Percentiles rank a stretch among this genome's conserved stretches.
Conservation (phyloP, 305 asterid genomes). For the Fraxinus greggii region DNA sequence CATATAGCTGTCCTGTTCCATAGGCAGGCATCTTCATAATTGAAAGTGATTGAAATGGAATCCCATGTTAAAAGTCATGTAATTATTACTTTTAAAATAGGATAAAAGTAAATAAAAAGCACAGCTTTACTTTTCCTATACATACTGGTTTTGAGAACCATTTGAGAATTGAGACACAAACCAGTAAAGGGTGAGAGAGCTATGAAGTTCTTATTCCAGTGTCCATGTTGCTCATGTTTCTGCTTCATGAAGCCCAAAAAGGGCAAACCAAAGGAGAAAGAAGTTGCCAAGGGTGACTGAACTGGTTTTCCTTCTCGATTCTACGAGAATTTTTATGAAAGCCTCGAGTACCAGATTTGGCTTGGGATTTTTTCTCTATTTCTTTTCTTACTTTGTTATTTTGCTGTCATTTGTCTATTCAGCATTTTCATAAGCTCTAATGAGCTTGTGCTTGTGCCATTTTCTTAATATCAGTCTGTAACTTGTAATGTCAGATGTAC, state of each 20-base stretch:
- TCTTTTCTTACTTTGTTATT: background rate
- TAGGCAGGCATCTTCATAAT: background rate
- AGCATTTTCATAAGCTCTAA: background rate
- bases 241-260: constrained; percentile 54
- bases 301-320: background rate
- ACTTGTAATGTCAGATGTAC: constrained; percentile 1
- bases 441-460: background rate
- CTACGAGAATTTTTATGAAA: background rate
- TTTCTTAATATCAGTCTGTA: background rate
- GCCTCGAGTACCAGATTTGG: background rate
- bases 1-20: background rate
- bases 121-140: background rate
- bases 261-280: constrained; percentile 34
- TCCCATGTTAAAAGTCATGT: constrained; percentile 29
- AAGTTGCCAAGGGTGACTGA: constrained; percentile 27
- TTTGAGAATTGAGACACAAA: background rate
- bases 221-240: constrained; percentile 57
- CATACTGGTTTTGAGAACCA: constrained; percentile 12
- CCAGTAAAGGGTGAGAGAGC: background rate
- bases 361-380: background rate
- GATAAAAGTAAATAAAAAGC: background rate
- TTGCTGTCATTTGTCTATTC: background rate
- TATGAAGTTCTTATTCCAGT: constrained; percentile 57
- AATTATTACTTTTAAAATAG: background rate
- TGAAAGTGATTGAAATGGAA: constrained; percentile 25